Conservation (phyloP, 306 rosid genomes). For the Citrullus amarus region DNA sequence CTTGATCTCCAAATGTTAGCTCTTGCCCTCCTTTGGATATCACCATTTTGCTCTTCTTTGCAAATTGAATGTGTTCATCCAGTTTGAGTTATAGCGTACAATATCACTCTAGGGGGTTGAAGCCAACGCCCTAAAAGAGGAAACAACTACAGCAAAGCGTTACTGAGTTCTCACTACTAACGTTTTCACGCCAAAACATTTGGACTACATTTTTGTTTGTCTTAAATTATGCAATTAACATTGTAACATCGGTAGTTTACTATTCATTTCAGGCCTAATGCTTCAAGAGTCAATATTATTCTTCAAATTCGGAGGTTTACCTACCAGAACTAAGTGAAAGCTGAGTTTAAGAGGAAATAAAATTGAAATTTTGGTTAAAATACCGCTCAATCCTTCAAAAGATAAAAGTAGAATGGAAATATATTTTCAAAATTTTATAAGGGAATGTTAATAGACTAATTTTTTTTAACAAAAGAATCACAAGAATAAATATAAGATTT, state of each 20-base stretch:
- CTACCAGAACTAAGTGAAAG: too few species aligned
- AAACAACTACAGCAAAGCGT: background rate
- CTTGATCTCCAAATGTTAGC: conserved; percentile 13
- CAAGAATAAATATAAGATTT: too few species aligned
- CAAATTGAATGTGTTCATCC: background rate
- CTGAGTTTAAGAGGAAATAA: too few species aligned
- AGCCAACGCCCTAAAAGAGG: background rate
- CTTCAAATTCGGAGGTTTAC: background rate
- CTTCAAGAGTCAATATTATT: background rate
- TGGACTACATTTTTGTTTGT: background rate
- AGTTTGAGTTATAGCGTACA: background rate
- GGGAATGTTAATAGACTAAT: too few species aligned
- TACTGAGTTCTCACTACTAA: background rate
- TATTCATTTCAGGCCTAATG: background rate
- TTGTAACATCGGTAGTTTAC: background rate
- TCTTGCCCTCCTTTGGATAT: background rate
- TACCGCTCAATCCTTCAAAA: too few species aligned
- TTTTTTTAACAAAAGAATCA: too few species aligned
- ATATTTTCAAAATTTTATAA: too few species aligned
- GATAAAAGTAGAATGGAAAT: too few species aligned
- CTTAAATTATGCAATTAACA: background rate
- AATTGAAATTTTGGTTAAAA: too few species aligned
- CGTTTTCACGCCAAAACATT: background rate
- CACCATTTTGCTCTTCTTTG: background rate
- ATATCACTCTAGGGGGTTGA: background rate